Conservation (phyloP, 2,329 filamentous ascomycete species). For the Zopfia rhizophila region DNA sequence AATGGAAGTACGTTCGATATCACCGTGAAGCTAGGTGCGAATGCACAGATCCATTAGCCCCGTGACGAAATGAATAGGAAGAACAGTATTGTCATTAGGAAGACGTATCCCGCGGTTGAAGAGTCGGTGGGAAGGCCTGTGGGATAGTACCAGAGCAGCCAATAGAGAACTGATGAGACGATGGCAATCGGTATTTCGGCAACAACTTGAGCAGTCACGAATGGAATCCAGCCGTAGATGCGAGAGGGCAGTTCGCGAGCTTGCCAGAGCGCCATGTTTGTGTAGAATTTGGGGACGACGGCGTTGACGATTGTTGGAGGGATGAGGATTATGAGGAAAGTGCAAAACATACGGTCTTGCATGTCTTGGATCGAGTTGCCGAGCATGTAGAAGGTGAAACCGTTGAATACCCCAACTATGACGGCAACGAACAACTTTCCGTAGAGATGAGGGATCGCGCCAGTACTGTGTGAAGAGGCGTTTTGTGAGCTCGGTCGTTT, state of each 20-base stretch:
- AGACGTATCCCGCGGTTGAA: constrained; percentile 76
- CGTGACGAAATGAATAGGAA: constrained; percentile 79
- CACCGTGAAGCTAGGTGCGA: constrained; percentile 80
- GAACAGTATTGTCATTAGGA: constrained; percentile 81
- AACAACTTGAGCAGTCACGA: constrained; percentile 77
- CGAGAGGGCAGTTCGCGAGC: constrained; percentile 76
- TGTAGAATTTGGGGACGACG: constrained; percentile 81
- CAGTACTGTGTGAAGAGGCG: constrained; percentile 78
- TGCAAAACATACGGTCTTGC: constrained; percentile 81
- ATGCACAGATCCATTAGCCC: constrained; percentile 88
- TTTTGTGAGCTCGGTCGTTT: constrained; percentile 74
- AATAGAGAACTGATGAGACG: constrained; percentile 73
- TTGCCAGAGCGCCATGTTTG: constrained; percentile 77
- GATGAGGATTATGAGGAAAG: constrained; percentile 68
- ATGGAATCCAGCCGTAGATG: constrained; percentile 82
- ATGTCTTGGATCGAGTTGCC: constrained; percentile 73
- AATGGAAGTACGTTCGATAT: constrained; percentile 79
- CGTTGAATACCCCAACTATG: constrained; percentile 80
- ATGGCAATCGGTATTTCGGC: constrained; percentile 78
- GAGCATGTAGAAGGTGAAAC: constrained; percentile 80
- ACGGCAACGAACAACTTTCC: constrained; percentile 78
- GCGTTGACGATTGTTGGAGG: constrained; percentile 78
- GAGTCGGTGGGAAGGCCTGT: constrained; percentile 74
- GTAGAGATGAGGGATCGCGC: constrained; percentile 80
- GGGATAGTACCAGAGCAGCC: constrained; percentile 79